phyloP scores from a whole-genome alignment of 768 basidiomycete species.

The Suillus bovinus region DNA sequence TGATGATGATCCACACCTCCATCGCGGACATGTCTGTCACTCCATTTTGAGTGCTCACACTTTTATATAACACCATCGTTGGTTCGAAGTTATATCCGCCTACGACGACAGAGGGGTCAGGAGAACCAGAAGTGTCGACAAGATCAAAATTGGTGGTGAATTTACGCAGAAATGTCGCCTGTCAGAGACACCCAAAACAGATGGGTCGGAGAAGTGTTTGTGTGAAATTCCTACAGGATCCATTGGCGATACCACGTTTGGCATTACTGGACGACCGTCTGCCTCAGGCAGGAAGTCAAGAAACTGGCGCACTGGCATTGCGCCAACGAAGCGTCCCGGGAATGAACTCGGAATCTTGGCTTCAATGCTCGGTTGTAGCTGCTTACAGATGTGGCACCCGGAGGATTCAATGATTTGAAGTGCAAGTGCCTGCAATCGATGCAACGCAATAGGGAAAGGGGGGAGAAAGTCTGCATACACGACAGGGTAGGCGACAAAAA shows the following conservation, averaged over 20 bases:
- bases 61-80: background rate
- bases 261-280: background rate
- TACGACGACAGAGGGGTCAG: background rate
- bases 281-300: background rate
- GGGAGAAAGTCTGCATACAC: background rate
- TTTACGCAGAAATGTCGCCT: background rate
- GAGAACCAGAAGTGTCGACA: background rate
- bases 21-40: conserved; percentile 2
- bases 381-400: background rate
- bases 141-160: conserved; percentile 1
- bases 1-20: background rate
- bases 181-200: background rate
- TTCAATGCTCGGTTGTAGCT: background rate
- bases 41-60: background rate
- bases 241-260: background rate
- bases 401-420: background rate
- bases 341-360: background rate
- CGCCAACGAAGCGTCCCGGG: background rate
- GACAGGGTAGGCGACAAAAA: background rate
- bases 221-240: background rate
- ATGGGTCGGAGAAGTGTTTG: background rate
- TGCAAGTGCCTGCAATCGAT: background rate
- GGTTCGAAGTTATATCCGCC: background rate
- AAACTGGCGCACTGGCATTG: background rate
- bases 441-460: background rate